Conservation (phyloP, 2,329 filamentous ascomycete genomes). For the Xylaria sp. region DNA sequence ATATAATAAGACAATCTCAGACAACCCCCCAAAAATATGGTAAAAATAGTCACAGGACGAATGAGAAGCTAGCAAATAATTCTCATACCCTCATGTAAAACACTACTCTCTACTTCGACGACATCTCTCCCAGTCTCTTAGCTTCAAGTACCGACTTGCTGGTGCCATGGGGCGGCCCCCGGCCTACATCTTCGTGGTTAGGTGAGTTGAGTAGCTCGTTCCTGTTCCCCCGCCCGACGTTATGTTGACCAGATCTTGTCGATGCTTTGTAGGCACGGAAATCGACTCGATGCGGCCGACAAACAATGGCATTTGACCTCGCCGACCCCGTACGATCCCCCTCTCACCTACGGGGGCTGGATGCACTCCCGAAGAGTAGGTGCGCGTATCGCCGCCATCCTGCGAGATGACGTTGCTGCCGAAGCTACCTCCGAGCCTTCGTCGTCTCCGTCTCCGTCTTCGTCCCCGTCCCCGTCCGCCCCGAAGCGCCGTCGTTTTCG, state of each 20-base stretch:
- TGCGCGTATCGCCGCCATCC: slow-evolving; percentile 80
- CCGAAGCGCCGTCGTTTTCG: slow-evolving; percentile 73
- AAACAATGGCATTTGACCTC: slow-evolving; percentile 95
- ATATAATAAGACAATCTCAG: neutral
- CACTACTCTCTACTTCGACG: neutral
- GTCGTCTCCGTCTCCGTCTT: slow-evolving; percentile 28
- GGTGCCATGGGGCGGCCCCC: slow-evolving; percentile 58
- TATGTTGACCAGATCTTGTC: slow-evolving; percentile 10
- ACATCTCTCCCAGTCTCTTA: neutral
- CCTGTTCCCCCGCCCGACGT: neutral
- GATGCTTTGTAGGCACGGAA: slow-evolving; percentile 74
- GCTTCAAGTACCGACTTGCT: neutral
- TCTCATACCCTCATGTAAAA: neutral
- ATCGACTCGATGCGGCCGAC: slow-evolving; percentile 92
- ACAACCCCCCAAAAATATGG: neutral
- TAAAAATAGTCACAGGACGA: neutral
- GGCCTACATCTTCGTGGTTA: slow-evolving; percentile 62
- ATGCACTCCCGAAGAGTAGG: slow-evolving; percentile 85
- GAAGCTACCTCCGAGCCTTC: slow-evolving; percentile 48
- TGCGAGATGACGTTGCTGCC: slow-evolving; percentile 57
- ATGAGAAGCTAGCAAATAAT: neutral
- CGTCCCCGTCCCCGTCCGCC: slow-evolving; percentile 39
- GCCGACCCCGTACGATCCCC: slow-evolving; percentile 93
- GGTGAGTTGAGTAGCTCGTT: slow-evolving; percentile 54
- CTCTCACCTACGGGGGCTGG: slow-evolving; percentile 94